Percentiles rank a stretch among this genome's conserved stretches.
Evolutionary conservation across 1,139 yeast species (phyloP).

Genomic region (Candida sanyaensis): DNA sequence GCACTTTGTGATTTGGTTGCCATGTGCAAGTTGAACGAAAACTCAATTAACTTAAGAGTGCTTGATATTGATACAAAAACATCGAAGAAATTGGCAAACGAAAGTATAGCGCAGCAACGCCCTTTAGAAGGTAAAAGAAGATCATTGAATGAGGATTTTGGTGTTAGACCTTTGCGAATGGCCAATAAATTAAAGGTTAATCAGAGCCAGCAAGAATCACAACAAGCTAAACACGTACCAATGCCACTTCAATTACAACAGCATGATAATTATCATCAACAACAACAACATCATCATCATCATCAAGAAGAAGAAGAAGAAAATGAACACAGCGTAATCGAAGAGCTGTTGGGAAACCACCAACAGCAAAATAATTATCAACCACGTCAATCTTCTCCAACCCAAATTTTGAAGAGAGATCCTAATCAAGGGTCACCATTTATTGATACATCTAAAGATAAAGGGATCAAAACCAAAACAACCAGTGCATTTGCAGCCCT

Average conservation of each 20-base stretch:
- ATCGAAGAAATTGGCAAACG: conserved; percentile 6
- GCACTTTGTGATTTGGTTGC: conserved; percentile 71
- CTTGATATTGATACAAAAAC: conserved; percentile 11
- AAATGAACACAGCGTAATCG: neutral
- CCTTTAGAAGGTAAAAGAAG: conserved; percentile 30
- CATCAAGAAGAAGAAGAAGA: neutral
- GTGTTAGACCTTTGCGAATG: conserved; percentile 62
- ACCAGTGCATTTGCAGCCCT: conserved; percentile 8
- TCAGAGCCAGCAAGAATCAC: conserved; percentile 5
- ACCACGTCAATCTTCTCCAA: neutral
- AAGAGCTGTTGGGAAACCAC: neutral
- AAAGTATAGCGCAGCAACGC: conserved; percentile 51
- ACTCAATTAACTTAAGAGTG: conserved; percentile 18
- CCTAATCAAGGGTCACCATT: conserved; percentile 5
- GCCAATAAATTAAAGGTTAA: conserved; percentile 40
- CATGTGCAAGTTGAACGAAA: conserved; percentile 48
- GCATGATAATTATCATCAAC: neutral
- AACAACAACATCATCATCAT: neutral
- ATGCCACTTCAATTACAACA: neutral
- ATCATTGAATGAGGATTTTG: conserved; percentile 24
- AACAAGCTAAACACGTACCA: neutral
- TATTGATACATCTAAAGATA: conserved; percentile 4
- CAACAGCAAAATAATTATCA: neutral
- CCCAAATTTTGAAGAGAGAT: neutral
- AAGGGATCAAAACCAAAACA: conserved; percentile 3